Evolutionary conservation across 768 basidiomycete species (phyloP).

Genomic region (Leccinum uliginosum): DNA sequence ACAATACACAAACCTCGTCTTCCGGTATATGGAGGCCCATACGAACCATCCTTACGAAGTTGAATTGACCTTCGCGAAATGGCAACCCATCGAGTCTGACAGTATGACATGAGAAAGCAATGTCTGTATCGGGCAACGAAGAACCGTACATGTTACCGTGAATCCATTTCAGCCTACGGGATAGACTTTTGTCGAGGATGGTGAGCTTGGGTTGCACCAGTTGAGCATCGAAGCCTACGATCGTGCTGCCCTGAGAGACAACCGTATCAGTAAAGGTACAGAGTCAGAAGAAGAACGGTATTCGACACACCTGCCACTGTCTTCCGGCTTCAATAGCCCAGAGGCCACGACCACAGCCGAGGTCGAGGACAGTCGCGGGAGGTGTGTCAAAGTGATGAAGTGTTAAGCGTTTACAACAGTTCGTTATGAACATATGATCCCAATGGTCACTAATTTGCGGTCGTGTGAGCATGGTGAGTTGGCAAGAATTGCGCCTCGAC

Average conservation of each 20-base stretch:
- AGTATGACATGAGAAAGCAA: conserved; percentile 6
- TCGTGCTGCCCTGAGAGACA: conserved; percentile 40
- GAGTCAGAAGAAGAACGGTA: neutral
- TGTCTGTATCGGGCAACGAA: neutral
- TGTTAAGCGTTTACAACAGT: conserved; percentile 46
- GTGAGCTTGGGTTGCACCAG: conserved; percentile 48
- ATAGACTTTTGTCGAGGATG: conserved; percentile 37
- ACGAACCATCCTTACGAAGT: conserved; percentile 60
- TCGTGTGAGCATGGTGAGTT: neutral
- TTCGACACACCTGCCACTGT: conserved; percentile 53
- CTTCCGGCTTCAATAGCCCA: conserved; percentile 71
- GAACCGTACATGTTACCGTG: conserved; percentile 59
- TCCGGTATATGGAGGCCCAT: conserved; percentile 70
- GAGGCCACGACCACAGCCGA: conserved; percentile 68
- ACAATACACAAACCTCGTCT: conserved; percentile 48
- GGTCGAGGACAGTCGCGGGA: conserved; percentile 54
- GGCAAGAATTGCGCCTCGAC: conserved; percentile 18
- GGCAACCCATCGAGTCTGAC: conserved; percentile 61
- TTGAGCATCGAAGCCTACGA: conserved; percentile 59
- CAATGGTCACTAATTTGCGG: conserved; percentile 54
- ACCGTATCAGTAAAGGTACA: neutral
- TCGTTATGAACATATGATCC: conserved; percentile 62
- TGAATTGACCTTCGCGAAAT: conserved; percentile 53
- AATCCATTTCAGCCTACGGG: conserved; percentile 57
- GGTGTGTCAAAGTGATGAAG: conserved; percentile 49